Percentiles rank a stretch among this genome's conserved stretches.
phyloP scores from a whole-genome alignment of 208 protist species.

The Leishmania turanica region DNA sequence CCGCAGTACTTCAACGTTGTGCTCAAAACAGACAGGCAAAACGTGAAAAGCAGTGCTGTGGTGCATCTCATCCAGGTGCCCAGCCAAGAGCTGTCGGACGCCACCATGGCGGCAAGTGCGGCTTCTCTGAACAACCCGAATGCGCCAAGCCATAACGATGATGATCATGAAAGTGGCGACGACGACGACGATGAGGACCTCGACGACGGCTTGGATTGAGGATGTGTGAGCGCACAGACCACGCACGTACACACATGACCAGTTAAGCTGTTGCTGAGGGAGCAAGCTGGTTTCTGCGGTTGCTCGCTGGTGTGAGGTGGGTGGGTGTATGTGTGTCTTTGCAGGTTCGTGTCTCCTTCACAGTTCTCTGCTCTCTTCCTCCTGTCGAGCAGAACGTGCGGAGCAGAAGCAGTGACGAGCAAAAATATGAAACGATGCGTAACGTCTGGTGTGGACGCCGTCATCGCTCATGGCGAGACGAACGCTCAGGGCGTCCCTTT shows the following conservation, averaged over 20 bases:
- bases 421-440: not conserved
- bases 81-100: slow-evolving; percentile 13
- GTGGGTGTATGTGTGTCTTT: not conserved
- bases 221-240: not conserved
- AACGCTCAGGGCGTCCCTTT: not conserved
- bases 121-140: slow-evolving; percentile 10
- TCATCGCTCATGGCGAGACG: not conserved
- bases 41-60: slow-evolving; percentile 67
- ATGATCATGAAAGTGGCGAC: slow-evolving; percentile 9
- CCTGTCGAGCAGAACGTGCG: not conserved
- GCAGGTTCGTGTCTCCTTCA: not conserved
- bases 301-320: not conserved
- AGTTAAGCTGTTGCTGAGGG: not conserved
- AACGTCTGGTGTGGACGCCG: not conserved
- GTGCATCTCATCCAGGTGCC: slow-evolving; percentile 83
- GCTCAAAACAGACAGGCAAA: slow-evolving; percentile 57
- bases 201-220: slow-evolving; percentile 23
- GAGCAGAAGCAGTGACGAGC: not conserved
- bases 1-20: slow-evolving; percentile 88
- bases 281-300: not conserved
- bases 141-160: slow-evolving; percentile 7
- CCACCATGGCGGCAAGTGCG: slow-evolving; percentile 22
- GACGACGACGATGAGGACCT: slow-evolving; percentile 35
- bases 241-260: not conserved
- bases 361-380: not conserved